Evolutionary conservation across 106 monocot species (phyloP).

Genomic region (Posidonia australis): DNA sequence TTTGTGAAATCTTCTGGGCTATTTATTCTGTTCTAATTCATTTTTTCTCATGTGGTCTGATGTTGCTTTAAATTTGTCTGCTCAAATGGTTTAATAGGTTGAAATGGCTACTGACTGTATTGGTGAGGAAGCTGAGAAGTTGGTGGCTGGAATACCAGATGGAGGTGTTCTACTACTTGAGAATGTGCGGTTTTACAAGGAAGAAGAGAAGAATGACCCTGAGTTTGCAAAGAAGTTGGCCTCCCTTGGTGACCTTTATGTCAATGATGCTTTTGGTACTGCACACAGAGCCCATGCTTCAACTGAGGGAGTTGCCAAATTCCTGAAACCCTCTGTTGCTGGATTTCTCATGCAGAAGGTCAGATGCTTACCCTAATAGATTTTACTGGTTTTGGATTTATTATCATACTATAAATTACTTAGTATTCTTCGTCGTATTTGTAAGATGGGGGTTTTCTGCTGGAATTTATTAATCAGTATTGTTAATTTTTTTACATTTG

Average conservation of each 20-base stretch:
- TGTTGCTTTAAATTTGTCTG: neutral
- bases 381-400: too few relatives aligned
- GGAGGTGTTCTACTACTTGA: slow-evolving; percentile 15
- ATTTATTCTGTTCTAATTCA: neutral
- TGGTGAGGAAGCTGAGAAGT: slow-evolving; percentile 12
- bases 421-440: too few relatives aligned
- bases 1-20: neutral
- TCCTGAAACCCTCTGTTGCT: slow-evolving; percentile 13
- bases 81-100: slow-evolving; percentile 1
- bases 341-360: slow-evolving; percentile 18
- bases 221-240: slow-evolving; percentile 19
- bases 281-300: slow-evolving; percentile 17
- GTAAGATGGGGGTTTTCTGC: too few relatives aligned
- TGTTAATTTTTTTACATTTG: too few relatives aligned
- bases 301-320: slow-evolving; percentile 14
- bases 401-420: too few relatives aligned
- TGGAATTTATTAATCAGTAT: too few relatives aligned
- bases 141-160: slow-evolving; percentile 3
- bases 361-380: neutral
- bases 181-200: slow-evolving; percentile 13
- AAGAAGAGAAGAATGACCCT: slow-evolving; percentile 19
- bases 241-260: slow-evolving; percentile 12
- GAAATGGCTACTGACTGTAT: slow-evolving; percentile 10
- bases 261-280: slow-evolving; percentile 14
- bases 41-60: neutral